Conservation (phyloP, 495 filamentous ascomycete genomes). For the Daldinia decipiens region DNA sequence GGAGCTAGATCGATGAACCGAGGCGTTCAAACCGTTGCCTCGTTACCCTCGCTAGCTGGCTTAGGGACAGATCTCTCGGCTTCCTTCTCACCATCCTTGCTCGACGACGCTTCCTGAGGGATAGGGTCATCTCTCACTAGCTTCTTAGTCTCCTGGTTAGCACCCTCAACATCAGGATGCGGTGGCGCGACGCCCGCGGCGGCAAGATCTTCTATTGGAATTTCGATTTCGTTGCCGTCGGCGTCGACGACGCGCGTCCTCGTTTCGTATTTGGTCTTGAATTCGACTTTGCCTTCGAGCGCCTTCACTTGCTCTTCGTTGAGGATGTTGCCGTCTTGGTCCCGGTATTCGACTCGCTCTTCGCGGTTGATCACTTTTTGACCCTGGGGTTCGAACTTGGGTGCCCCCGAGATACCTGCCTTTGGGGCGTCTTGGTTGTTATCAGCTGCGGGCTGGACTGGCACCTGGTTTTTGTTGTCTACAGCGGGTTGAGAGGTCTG, state of each 20-base stretch:
- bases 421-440: slow-evolving; percentile 40
- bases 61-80: slow-evolving; percentile 67
- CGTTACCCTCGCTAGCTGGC: slow-evolving; percentile 80
- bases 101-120: slow-evolving; percentile 62
- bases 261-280: slow-evolving; percentile 94
- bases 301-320: slow-evolving; percentile 83
- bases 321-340: slow-evolving; percentile 91
- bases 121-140: slow-evolving; percentile 55
- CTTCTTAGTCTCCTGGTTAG: slow-evolving; percentile 70
- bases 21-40: slow-evolving; percentile 59
- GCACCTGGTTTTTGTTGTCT: slow-evolving; percentile 38
- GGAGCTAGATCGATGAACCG: not conserved
- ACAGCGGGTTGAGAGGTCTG: slow-evolving; percentile 48
- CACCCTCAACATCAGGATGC: slow-evolving; percentile 84
- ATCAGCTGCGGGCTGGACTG: slow-evolving; percentile 35
- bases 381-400: slow-evolving; percentile 53
- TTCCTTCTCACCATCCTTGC: slow-evolving; percentile 72
- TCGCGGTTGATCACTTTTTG: slow-evolving; percentile 72
- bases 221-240: slow-evolving; percentile 72
- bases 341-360: slow-evolving; percentile 92
- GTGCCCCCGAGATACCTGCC: slow-evolving; percentile 56
- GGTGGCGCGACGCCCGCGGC: slow-evolving; percentile 70
- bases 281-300: slow-evolving; percentile 89
- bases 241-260: slow-evolving; percentile 84
- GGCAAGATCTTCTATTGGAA: slow-evolving; percentile 50